A percentile compares a stretch with the other conserved stretches of the same genome.
Conservation (phyloP, 169 alveolate species). For the Neospora caninum region DNA sequence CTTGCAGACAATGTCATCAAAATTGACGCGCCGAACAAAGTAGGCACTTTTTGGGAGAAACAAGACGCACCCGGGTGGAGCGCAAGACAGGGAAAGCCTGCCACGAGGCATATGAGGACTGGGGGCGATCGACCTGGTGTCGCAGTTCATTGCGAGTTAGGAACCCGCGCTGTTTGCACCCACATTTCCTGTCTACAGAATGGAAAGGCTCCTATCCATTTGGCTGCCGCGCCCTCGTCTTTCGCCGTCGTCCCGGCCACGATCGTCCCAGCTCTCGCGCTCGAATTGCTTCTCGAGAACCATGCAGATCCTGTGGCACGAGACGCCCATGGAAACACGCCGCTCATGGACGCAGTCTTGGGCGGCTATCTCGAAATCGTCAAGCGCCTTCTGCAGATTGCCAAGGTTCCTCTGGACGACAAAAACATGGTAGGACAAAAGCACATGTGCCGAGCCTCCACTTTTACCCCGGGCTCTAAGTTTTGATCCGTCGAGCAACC, state of each 20-base stretch:
- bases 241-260: slow-evolving; percentile 30
- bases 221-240: slow-evolving; percentile 58
- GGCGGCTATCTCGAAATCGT: slow-evolving; percentile 62
- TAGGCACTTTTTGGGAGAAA: neutral
- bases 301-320: slow-evolving; percentile 60
- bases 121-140: neutral
- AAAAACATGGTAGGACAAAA: slow-evolving; percentile 7
- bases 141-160: neutral
- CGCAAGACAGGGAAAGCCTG: neutral
- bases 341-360: slow-evolving; percentile 40
- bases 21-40: neutral
- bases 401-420: slow-evolving; percentile 45
- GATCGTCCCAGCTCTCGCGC: slow-evolving; percentile 50
- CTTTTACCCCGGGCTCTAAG: neutral
- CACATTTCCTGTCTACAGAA: neutral
- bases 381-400: slow-evolving; percentile 40
- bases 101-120: neutral
- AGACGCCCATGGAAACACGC: slow-evolving; percentile 52
- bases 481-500: too few species aligned
- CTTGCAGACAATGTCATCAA: slow-evolving; percentile 7
- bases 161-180: neutral
- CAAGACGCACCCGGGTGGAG: neutral
- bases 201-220: slow-evolving; percentile 58
- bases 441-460: neutral
- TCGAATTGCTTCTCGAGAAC: slow-evolving; percentile 44